phyloP scores from a whole-genome alignment of 2,329 filamentous ascomycete species.

The Botrytis cinerea region DNA sequence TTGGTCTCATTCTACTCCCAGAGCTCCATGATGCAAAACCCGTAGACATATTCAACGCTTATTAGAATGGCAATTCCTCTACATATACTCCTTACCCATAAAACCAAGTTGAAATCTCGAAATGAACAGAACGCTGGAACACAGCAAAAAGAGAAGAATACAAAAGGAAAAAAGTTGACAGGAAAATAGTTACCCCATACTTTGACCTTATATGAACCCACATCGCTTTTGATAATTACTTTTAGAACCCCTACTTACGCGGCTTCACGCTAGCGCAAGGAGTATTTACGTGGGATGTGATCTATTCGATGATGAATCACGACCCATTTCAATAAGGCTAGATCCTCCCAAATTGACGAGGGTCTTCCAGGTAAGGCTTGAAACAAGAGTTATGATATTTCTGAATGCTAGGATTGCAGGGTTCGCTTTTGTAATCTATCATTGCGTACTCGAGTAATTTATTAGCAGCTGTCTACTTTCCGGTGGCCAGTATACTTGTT shows the following conservation, averaged over 20 bases:
- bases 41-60: background rate
- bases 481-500: background rate
- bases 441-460: background rate
- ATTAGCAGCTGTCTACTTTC: background rate
- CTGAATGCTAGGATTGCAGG: background rate
- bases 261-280: background rate
- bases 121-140: background rate
- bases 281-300: background rate
- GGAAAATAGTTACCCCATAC: background rate
- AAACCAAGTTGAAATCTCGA: background rate
- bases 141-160: background rate
- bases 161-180: background rate
- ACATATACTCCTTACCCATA: background rate
- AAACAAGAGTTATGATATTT: background rate
- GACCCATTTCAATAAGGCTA: background rate
- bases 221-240: background rate
- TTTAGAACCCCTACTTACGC: background rate
- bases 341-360: background rate
- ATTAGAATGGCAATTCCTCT: background rate
- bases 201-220: background rate
- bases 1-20: constrained; percentile 3
- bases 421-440: background rate
- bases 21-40: background rate
- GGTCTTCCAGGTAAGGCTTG: background rate
- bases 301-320: background rate